Base-by-base conservation (phyloP, 2,329 filamentous ascomycete genomes). In the Eutypa lata region DNA sequence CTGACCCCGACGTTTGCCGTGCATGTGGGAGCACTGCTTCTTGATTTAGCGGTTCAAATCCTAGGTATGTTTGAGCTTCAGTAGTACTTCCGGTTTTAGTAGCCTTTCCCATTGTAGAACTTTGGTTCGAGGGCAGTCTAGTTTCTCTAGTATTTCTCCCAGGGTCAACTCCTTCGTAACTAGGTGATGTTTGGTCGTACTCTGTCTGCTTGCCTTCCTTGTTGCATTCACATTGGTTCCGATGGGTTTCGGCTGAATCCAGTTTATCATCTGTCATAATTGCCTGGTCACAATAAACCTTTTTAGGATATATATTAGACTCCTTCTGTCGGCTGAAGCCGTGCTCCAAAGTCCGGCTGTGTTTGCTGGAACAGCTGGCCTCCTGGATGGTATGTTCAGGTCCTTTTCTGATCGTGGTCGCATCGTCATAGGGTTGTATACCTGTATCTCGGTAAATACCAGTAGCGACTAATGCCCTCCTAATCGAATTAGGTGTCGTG, bases 381-480 rank as follows among this genome's bases (percentile, higher is more conserved):
- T 44, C n/a, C 24, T 19, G 21, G 11, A 35, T 7, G 3, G 21
- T 19, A 31, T 31, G 24, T 50, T 49, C 16, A 18, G 45, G 19
- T 11, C 11, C 18, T 35, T 24, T 24, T 45, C 48, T 47, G 37
- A 24, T 43, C 31, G 37, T 38, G 21, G 31, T 33, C 21, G 24
- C 38, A 28, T 46, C 48, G 43, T 62, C 58, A 45, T 61, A 59
- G 31, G 47, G 44, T 49, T 51, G 24, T 42, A 64, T 60, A 3
- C 58, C 56, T 18, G 62, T 63, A 40, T 60, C 26, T 14, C 42
- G 56, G 52, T 62, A 65, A 42, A 64, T 53, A 11, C 64, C 59
- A 37, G 63, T 67, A 8, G 57, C 57, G 48, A 60, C 47, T 16
- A 65, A 24, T 21, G 56, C 57, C 31, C 48, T 51, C 47, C 54